Base-by-base conservation (phyloP, 2,329 filamentous ascomycete genomes). In the Microdochium nivale region DNA sequence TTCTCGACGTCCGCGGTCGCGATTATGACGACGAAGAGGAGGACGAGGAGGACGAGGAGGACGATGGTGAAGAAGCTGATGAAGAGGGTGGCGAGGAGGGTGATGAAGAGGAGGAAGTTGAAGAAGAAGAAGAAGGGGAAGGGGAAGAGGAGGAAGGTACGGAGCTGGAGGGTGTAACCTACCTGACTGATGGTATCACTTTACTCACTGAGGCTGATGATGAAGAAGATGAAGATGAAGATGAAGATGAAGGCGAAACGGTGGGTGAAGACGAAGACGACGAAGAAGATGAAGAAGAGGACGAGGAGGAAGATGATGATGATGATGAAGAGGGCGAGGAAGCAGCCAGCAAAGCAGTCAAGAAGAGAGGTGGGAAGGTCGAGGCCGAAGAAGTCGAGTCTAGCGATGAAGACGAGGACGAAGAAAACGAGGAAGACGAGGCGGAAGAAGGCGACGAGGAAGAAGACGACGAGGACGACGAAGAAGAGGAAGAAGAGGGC, bases 231-330 rank as follows among this genome's bases (percentile, higher is more conserved):
- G 50, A 25, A 10, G 50, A 49, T 2, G 50, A 43, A 13, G 48
- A 35, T 5, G 49, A 25, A 13, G 48, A 52, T 33, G 49, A 50
- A 14, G 43, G 19, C 9, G 40, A 44, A 7, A 23, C 10, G 40
- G 40, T 23, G 3, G 58, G 53, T 3, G 55, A 30, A 1, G 60
- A 53, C 3, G 63, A 59, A 3, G 57, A 56, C 8, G 58, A 57
- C 2, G 57, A 60, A 11, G 56, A 54, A 7, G 56, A 58, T 2
- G 52, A 51, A 21, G 53, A 52, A 1, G 52, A 49, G 0, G 54
- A 55, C 2, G 53, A 55, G 27, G 5, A 5, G 27, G 35, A 48
- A 24, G 53, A 37, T 5, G 53, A 53, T 5, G 53, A 61, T 11
- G 46, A 47, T 3, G 48, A 49, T 3, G 48, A 35, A 3, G 30